These are phyloP conservation scores for Apostasia ramifera DNA, from an alignment of 106 monocot genomes.

Conservation along the genomic window DNA sequence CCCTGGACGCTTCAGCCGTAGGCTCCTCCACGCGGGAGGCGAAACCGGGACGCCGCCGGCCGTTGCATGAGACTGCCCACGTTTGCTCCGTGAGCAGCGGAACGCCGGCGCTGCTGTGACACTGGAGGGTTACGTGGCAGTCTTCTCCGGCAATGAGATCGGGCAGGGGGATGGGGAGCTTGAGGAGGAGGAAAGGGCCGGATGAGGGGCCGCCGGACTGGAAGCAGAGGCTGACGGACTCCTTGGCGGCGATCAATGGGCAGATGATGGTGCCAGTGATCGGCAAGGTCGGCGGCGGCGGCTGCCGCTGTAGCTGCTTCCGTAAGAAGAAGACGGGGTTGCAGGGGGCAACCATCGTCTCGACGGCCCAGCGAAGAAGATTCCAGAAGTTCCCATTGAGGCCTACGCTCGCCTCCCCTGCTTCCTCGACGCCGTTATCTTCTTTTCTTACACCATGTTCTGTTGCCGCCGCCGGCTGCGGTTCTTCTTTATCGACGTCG, in stretches of 20 bases:
- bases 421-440: too few species aligned
- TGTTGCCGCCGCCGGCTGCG: too few species aligned
- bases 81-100: constrained; percentile 6
- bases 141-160: constrained; percentile 12
- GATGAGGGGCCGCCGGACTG: constrained; percentile 2
- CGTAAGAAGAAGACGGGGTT: not conserved
- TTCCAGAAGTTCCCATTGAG: too few species aligned
- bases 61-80: constrained; percentile 33
- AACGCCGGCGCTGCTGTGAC: not conserved
- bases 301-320: too few species aligned
- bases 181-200: constrained; percentile 9
- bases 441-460: too few species aligned
- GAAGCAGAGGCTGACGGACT: constrained; percentile 27
- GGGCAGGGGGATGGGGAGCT: constrained; percentile 8
- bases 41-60: constrained; percentile 19
- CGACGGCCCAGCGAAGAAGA: not conserved
- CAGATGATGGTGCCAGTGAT: constrained; percentile 38
- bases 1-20: constrained; percentile 1
- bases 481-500: too few species aligned
- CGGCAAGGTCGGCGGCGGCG: not conserved
- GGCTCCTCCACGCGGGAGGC: constrained; percentile 7
- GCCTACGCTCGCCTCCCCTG: too few species aligned
- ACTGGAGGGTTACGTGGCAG: constrained; percentile 30
- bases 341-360: not conserved
- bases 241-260: not conserved